Evolutionary conservation across 345 rosid species (phyloP).

Genomic region (Syzygium jambos): DNA sequence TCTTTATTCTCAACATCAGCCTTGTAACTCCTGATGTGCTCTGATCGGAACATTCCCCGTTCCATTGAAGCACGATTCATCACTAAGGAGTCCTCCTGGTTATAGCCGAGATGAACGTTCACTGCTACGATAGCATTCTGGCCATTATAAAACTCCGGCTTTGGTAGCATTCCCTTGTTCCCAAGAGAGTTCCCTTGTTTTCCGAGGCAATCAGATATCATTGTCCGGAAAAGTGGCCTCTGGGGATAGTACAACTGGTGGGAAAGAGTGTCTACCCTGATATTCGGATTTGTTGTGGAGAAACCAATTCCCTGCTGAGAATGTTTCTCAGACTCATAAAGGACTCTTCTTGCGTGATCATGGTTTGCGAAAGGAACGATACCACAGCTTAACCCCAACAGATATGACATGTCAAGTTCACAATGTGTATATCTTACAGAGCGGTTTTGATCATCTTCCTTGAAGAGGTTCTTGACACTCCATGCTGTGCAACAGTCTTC

Average conservation of each 20-base stretch:
- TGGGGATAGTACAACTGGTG: conserved; percentile 83
- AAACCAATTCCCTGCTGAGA: conserved; percentile 89
- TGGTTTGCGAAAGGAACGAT: conserved; percentile 86
- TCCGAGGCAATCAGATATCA: conserved; percentile 65
- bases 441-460: conserved; percentile 19
- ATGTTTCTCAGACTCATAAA: conserved; percentile 86
- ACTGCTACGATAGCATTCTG: conserved; percentile 95
- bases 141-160: conserved; percentile 65
- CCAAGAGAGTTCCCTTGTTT: conserved; percentile 30
- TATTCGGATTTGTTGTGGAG: conserved; percentile 73
- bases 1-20: conserved; percentile 85
- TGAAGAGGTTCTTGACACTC: conserved; percentile 48
- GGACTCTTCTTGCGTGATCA: conserved; percentile 84
- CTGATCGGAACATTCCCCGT: conserved; percentile 88
- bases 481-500: conserved; percentile 78
- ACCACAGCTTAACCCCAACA: conserved; percentile 82
- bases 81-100: conserved; percentile 89
- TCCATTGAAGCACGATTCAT: conserved; percentile 89
- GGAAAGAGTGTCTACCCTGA: conserved; percentile 71
- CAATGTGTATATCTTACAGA: conserved; percentile 53
- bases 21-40: conserved; percentile 82
- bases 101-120: conserved; percentile 87
- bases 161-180: conserved; percentile 26
- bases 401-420: conserved; percentile 75
- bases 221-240: conserved; percentile 73